Percentiles rank a stretch among this genome's conserved stretches.
Conservation (phyloP, 208 protist species). For the Phytomonas francai region DNA sequence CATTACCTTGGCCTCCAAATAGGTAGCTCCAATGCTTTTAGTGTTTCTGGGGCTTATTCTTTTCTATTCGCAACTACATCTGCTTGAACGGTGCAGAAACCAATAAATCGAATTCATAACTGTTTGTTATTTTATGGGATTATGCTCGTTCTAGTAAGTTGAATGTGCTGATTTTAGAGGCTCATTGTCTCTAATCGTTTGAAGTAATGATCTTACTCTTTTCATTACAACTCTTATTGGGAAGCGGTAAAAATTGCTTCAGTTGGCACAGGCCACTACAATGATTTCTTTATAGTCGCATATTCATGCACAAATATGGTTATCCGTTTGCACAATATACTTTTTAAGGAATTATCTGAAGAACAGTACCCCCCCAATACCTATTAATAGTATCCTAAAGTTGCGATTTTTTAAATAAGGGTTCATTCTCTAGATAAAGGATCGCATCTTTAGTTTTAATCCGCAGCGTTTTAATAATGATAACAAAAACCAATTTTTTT, state of each 20-base stretch:
- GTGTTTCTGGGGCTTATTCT: not conserved
- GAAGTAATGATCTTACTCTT: not conserved
- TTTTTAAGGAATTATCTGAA: not conserved
- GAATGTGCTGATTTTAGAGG: not conserved
- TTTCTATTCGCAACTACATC: not conserved
- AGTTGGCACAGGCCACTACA: not conserved
- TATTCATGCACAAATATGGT: not conserved
- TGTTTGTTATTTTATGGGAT: not conserved
- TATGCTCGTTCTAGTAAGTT: not conserved
- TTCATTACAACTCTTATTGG: not conserved
- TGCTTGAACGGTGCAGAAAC: not conserved
- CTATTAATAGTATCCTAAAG: not conserved
- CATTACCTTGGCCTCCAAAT: too few species aligned
- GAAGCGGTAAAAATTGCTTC: not conserved
- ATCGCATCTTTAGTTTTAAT: not conserved
- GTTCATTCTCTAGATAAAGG: not conserved
- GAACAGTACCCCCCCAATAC: not conserved
- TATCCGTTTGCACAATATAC: not conserved
- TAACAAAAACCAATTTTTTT: conserved; percentile 1
- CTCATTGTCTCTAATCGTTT: not conserved
- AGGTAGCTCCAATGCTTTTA: too few species aligned
- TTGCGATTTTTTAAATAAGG: not conserved
- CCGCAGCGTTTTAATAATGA: not conserved
- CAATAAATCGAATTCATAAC: not conserved
- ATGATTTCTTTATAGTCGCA: not conserved